phyloP scores from a whole-genome alignment of 331 rosid genomes.

The Rhamnella rubrinervis region DNA sequence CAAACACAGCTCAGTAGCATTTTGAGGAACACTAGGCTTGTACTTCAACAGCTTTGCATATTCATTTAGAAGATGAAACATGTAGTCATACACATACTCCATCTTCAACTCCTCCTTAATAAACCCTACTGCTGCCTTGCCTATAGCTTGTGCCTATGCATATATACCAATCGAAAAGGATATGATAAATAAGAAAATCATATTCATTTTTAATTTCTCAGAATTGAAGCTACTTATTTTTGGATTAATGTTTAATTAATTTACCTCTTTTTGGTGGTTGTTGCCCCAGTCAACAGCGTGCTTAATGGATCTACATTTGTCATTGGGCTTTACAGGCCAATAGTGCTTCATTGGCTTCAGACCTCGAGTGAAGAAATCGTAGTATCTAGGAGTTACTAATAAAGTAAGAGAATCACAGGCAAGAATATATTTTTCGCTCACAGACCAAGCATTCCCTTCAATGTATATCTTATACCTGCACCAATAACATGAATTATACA shows the following conservation, averaged over 20 bases:
- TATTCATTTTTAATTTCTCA: no score
- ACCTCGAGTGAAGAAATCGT: conserved; percentile 68
- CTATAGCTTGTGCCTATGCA: neutral
- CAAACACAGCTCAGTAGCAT: conserved; percentile 53
- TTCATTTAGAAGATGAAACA: conserved; percentile 63
- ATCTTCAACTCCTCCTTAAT: neutral
- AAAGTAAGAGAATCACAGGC: conserved; percentile 64
- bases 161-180: no score
- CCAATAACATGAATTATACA: no score
- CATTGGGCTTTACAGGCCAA: conserved; percentile 63
- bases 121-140: neutral
- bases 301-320: conserved; percentile 65
- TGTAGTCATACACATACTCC: conserved; percentile 78
- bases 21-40: conserved; percentile 42
- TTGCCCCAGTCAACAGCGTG: conserved; percentile 71
- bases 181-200: no score
- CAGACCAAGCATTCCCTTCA: conserved; percentile 81
- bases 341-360: conserved; percentile 59
- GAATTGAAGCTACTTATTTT: no score
- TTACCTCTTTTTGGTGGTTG: conserved; percentile 36
- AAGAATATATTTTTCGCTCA: conserved; percentile 65
- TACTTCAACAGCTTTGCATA: conserved; percentile 61
- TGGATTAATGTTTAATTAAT: no score
- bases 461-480: conserved; percentile 59
- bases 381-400: conserved; percentile 58